These are phyloP conservation scores for Heteromeles arbutifolia DNA, from an alignment of 306 rosid genomes.

Conservation along the genomic window DNA sequence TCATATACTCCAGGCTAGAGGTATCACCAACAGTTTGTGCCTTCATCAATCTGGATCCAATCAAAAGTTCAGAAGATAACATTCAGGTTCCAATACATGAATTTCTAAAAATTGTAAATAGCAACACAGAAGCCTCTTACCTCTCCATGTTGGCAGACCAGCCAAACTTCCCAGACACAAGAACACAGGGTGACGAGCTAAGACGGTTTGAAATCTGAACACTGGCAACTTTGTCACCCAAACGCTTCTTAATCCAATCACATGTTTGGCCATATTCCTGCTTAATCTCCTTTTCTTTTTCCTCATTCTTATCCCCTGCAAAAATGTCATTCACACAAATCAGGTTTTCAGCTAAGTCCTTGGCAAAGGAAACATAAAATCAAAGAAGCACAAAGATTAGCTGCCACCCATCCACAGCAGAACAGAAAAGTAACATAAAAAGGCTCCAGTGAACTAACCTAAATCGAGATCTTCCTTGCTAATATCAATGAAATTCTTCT, in stretches of 20 bases:
- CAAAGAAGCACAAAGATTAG: conserved; percentile 1
- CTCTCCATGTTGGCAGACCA: conserved; percentile 99
- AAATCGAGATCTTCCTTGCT: conserved; percentile 96
- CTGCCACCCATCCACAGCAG: background rate
- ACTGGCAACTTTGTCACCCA: conserved; percentile 89
- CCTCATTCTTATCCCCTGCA: conserved; percentile 90
- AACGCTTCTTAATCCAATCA: conserved; percentile 90
- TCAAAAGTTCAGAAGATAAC: background rate
- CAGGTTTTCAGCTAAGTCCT: background rate
- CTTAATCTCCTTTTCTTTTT: conserved; percentile 76
- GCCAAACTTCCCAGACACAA: conserved; percentile 93
- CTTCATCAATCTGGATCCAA: conserved; percentile 73
- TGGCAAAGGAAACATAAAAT: background rate
- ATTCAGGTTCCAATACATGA: conserved; percentile 4
- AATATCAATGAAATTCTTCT: conserved; percentile 85
- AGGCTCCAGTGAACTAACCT: conserved; percentile 37
- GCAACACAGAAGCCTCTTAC: conserved; percentile 22
- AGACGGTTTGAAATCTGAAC: conserved; percentile 90
- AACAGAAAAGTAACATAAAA: background rate
- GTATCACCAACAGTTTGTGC: conserved; percentile 85
- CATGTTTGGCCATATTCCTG: conserved; percentile 79
- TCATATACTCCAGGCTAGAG: conserved; percentile 85
- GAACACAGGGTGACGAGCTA: conserved; percentile 91
- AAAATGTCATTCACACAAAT: conserved; percentile 13
- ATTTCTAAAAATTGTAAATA: background rate